Evolutionary conservation across 805 yeast genomes (phyloP), one percentile per base, ranked within the genome.

Genomic region (Pichia exigua): DNA sequence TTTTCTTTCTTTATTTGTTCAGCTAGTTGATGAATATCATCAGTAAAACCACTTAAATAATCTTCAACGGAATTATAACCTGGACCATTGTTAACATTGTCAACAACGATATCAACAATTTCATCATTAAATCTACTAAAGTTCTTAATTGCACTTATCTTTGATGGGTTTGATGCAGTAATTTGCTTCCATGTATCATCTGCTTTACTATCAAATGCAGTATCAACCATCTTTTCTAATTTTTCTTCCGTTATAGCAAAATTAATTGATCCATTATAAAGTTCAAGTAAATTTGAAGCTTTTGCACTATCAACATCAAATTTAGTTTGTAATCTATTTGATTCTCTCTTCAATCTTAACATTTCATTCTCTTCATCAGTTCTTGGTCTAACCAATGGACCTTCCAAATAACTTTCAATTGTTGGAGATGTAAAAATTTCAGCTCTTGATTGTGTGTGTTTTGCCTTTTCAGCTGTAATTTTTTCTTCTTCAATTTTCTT

Each of bases 351-450:
- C 60, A 79, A 75, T 30, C 67, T 59, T 57, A 87, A 69, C 28
- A 77, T 60, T 49, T 74, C 77, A 47, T 69, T 65, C 68, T 91
- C 96, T 61, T 83, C 94, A 24, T 70, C 73, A 0, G 95, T 85
- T 66, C 96, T 77, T 45, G 70, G 78, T 62, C 85, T 77, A 74
- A 91, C 78, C 54, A 89, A 69, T 17, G 92, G 87, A 2, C 87
- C 87, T 22, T 76, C 66, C 54, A 87, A 67, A 56, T 81, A 74
- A 40, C 77, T 74, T 60, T 85, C 89, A 52, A 90, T 73, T 1
- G 96, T 85, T 45, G 97, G 97, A 47, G 88, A 72, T 1, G 96
- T 87, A 61, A 84, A 76, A 60, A 73, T 71, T 46, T 80, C 74
- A 24, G 88, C 83, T 47, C 72, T 74, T 7, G 77, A 67, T 51